Base-by-base conservation (phyloP, 805 yeast species). In the Zygosaccharomyces kombuchaensis region DNA sequence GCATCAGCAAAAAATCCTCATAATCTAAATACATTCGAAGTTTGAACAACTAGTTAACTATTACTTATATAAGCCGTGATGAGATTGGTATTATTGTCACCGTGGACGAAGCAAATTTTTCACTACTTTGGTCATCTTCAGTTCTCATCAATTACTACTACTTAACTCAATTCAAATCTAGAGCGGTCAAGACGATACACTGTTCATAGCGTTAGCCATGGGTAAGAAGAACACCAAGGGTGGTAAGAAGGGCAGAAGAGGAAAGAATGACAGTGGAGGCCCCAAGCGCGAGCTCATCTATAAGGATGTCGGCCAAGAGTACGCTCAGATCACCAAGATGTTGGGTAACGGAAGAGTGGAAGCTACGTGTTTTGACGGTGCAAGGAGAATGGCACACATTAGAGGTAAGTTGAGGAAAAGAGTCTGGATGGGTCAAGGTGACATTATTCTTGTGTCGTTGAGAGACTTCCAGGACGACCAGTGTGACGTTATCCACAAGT, bases 381-480 rank as follows among this genome's bases (percentile, higher is more conserved):
- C 77, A 58, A 87, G 82, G 67, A 83, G 99, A 76, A 80, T 89
- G 80, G 99, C 96, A 14, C 99, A 91, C 67, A 93, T 93, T 65
- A 87, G 99, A 78, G 99, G 99, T 62, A 93, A 93, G 68, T 80
- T 93, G 73, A 87, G 99, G 80, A 93, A 93, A 84, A 93, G 91
- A 80, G 99, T 93, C 51, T 93, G 99, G 99, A 90, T 93, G 88
- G 87, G 87, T 39, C 98, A 89, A 70, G 99, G 99, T 74, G 99
- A 93, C 68, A 93, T 93, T 60, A 88, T 93, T 58, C 75, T 93
- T 65, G 93, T 91, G 39, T 90, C 96, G 6, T 80, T 93, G 60
- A 89, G 99, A 78, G 99, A 93, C 64, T 93, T 93, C 81, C 97
- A 93, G 73, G 97, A 91, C 63, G 96, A 87, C 52, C 95, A 87